Percentiles rank a stretch among this genome's conserved stretches.
Evolutionary conservation across 2,329 filamentous ascomycete species (phyloP).

Genomic region (Colletotrichum coccodes): DNA sequence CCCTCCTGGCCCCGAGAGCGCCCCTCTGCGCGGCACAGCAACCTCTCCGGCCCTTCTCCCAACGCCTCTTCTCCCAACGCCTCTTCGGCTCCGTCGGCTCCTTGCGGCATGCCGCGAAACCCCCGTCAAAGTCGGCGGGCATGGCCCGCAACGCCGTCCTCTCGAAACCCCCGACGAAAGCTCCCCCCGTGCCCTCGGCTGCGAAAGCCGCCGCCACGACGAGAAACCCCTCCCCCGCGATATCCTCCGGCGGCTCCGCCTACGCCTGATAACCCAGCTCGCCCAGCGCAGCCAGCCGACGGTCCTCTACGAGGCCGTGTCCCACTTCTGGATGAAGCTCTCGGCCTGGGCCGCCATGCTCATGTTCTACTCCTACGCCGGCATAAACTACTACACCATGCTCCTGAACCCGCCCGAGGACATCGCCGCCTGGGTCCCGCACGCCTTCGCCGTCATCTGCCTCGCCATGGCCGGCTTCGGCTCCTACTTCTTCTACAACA

Average conservation of each 20-base stretch:
- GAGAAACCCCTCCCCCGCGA: background rate
- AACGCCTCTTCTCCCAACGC: constrained; percentile 8
- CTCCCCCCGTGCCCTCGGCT: too few species aligned
- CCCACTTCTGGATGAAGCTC: constrained; percentile 70
- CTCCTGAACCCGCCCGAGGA: constrained; percentile 61
- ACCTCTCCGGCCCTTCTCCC: background rate
- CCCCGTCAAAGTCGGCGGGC: background rate
- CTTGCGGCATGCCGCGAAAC: constrained; percentile 15
- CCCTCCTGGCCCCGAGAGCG: constrained; percentile 12
- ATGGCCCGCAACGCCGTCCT: background rate
- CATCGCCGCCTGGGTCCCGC: constrained; percentile 65
- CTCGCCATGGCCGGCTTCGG: constrained; percentile 69
- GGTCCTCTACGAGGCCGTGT: constrained; percentile 71
- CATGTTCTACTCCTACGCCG: constrained; percentile 62
- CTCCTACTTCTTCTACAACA: constrained; percentile 67
- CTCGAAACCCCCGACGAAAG: background rate
- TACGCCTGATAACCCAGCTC: constrained; percentile 65
- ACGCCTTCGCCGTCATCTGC: constrained; percentile 67
- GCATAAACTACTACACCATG: constrained; percentile 60
- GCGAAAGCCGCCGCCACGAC: background rate
- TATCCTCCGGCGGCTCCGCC: constrained; percentile 28
- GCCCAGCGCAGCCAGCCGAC: constrained; percentile 65
- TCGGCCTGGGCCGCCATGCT: constrained; percentile 66
- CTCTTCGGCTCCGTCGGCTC: constrained; percentile 17
- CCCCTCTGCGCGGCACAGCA: constrained; percentile 11